Evolutionary conservation across 2,329 filamentous ascomycete genomes (phyloP), one percentile per base, ranked within the genome.

Genomic region (Lachnellula occidentalis): DNA sequence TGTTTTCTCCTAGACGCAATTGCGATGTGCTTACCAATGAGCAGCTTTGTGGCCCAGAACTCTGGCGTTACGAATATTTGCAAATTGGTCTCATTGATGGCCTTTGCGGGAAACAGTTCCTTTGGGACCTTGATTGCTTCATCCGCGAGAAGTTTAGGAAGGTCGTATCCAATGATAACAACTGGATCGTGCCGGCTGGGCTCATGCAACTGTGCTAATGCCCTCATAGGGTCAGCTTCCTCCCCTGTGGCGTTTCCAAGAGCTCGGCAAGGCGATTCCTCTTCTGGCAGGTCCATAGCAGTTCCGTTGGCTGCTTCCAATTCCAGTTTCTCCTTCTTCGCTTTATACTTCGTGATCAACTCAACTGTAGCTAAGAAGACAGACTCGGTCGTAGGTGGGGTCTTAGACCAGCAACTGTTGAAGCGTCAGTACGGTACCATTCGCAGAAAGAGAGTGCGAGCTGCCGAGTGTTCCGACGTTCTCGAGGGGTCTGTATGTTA

Each of bases 21-120:
- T 31, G 27, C 27, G 27, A 11, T 12, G 27, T 41, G 14, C 52
- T 31, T 54, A 55, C 55, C 57, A 1, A 61, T 52, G 21, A 58
- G 59, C 1, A 59, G 45, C 24, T 61, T 57, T 5, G 58, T 53
- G 42, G 34, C 15, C 3, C 43, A 34, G 43, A 37, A 58, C 34
- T 54, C 53, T 12, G 58, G 56, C 3, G 58, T 58, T 17, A 61
- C 41, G 6, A 61, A 31, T 1, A 61, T 12, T 31, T 59, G 57
- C 22, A 51, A 37, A 12, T 56, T 53, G 9, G 9, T 21, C 41
- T 41, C 21, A 52, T 48, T 5, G 46, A 41, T 27, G 34, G 45
- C 4, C 50, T 34, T 19, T 57, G 57, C 14, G 56, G 48, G 15
- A 31, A 48, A 14, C 54, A 36, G 17, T n/a, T 34, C 3, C 52